Percentiles rank a stretch among this genome's conserved stretches.
phyloP scores from a whole-genome alignment of 1,139 yeast species.

The Debaryomyces singareniensis region DNA sequence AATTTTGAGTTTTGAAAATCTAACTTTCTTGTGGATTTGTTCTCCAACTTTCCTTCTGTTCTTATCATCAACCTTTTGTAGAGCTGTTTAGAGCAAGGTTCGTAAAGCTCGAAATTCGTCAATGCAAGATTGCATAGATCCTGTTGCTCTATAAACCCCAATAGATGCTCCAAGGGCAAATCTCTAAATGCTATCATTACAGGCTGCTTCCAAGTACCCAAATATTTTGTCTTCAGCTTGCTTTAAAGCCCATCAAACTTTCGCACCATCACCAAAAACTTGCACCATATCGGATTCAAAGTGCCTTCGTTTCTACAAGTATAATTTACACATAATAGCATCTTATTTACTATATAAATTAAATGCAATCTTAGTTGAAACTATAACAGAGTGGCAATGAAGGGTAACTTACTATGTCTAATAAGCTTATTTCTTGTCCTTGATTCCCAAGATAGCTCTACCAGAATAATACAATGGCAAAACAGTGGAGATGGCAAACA shows the following conservation, averaged over 20 bases:
- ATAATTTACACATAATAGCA: too few relatives aligned
- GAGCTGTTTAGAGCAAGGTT: conserved; percentile 25
- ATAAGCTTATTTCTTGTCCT: conserved; percentile 33
- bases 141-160: conserved; percentile 21
- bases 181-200: not conserved
- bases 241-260: too few relatives aligned
- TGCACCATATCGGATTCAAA: too few relatives aligned
- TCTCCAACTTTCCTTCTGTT: conserved; percentile 15
- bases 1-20: conserved; percentile 6
- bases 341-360: too few relatives aligned
- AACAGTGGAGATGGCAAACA: conserved; percentile 67
- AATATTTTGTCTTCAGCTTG: too few relatives aligned
- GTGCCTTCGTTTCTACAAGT: too few relatives aligned
- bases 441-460: conserved; percentile 70
- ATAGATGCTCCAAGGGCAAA: not conserved
- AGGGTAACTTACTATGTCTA: too few relatives aligned
- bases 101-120: conserved; percentile 31
- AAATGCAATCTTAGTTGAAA: too few relatives aligned
- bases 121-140: conserved; percentile 27
- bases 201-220: too few relatives aligned
- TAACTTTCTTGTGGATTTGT: conserved; percentile 1
- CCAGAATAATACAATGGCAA: conserved; percentile 71
- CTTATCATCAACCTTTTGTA: conserved; percentile 24
- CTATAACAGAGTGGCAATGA: too few relatives aligned
- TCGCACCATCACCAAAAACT: too few relatives aligned